Base-by-base conservation (phyloP, 345 rosid genomes). In the Brassica carinata region DNA sequence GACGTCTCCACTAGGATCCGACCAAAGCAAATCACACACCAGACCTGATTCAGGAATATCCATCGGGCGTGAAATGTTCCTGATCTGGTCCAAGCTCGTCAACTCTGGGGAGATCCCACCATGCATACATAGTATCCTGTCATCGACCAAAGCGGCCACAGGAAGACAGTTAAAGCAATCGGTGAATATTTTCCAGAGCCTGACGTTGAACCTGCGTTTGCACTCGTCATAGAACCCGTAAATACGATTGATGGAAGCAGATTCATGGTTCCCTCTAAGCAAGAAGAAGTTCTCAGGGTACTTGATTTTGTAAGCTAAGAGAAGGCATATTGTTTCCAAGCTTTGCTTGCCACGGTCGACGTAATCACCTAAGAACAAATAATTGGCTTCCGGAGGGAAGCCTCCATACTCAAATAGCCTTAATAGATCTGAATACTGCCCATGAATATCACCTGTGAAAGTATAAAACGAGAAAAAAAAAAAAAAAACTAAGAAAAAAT, bases 281-380 rank as follows among this genome's bases (percentile, higher is more conserved):
- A 91, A 85, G 87, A 93, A 91, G 85, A 93, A 90, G 76, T 93
- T 90, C 89, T 91, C 97, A 7, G 98, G 95, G 81, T 89, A 91
- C 80, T 93, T 93, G 74, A 91, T 90, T 76, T 93, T 91, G 85
- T 93, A 93, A 62, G 98, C 94, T 83, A 93, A 88, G 82, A 93
- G 83, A 81, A 94, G 91, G 84, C 98, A 94, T 78, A 94, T 91
- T 59, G 98, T 92, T 84, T 94, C 98, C 84, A 94, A 83, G 87
- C 98, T 92, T 80, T 92, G 98, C 88, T 94, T 94, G 79, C 98
- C 98, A 71, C 97, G 97, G 79, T 94, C 98, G n/a, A 94, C 97
- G 76, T 94, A 94, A 77, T 94, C 98, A 65, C 97, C 97, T 29
- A 94, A 80, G 84, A 94, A 94, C 78, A 94, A 83, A 79, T 94